These are phyloP conservation scores for Epichloe coenophiala DNA, from an alignment of 2,329 filamentous ascomycete species.

Conservation along the genomic window DNA sequence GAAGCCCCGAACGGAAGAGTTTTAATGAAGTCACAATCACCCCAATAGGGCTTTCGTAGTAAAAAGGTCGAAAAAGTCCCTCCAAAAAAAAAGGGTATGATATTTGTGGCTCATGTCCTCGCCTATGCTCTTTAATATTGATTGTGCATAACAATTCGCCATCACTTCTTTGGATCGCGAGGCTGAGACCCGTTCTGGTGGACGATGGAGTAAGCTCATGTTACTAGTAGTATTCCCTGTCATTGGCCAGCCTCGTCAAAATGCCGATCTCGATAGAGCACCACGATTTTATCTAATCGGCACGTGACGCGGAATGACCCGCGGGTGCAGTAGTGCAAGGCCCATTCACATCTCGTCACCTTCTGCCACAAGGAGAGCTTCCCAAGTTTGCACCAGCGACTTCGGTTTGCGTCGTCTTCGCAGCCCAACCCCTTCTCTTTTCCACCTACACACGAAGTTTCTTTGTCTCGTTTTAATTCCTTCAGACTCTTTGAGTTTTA, in stretches of 20 bases:
- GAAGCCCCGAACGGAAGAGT: background rate
- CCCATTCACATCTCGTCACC: slow-evolving; percentile 20
- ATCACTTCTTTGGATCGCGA: background rate
- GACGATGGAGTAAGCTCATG: background rate
- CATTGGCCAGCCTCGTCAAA: slow-evolving; percentile 3
- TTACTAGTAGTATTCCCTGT: background rate
- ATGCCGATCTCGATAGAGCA: background rate
- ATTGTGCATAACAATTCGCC: background rate
- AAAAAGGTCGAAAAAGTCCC: no score
- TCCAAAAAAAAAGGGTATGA: no score
- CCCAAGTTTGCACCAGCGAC: slow-evolving; percentile 20
- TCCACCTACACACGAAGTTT: background rate
- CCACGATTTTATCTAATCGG: slow-evolving; percentile 13
- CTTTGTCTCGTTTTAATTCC: background rate
- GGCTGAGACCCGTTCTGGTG: background rate
- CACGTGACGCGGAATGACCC: slow-evolving; percentile 22
- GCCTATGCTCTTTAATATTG: background rate
- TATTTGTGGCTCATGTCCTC: background rate
- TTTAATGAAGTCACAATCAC: background rate
- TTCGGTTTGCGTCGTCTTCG: slow-evolving; percentile 7
- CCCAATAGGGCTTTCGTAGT: no score
- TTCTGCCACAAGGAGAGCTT: slow-evolving; percentile 17
- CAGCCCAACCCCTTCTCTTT: background rate
- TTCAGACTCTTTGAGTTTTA: background rate
- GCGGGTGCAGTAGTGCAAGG: slow-evolving; percentile 14